Evolutionary conservation across 2,329 filamentous ascomycete species (phyloP).

Genomic region (Sclerotinia nivalis): DNA sequence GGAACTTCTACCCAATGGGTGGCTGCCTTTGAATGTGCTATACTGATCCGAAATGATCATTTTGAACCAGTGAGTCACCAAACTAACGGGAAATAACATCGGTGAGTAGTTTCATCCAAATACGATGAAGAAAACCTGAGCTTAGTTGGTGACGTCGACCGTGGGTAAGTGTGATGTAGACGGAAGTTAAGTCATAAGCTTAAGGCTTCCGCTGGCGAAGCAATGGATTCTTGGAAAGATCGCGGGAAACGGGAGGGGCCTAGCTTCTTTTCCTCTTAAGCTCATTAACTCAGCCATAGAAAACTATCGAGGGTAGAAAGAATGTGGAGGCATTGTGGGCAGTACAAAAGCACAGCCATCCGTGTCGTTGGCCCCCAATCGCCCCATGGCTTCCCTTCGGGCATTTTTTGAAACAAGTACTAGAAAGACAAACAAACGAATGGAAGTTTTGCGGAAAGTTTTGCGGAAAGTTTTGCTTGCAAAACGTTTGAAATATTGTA

Average conservation of each 20-base stretch:
- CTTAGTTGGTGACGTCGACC: constrained; percentile 8
- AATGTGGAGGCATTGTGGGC: constrained; percentile 9
- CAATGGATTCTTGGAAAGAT: not conserved
- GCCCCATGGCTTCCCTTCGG: not conserved
- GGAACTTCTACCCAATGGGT: constrained; percentile 7
- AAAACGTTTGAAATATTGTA: not conserved
- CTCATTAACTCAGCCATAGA: not conserved
- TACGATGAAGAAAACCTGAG: not conserved
- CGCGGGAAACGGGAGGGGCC: not conserved
- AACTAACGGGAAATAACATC: constrained; percentile 11
- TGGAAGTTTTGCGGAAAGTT: not conserved
- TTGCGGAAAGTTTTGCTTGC: not conserved
- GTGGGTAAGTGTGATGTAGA: not conserved
- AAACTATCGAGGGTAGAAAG: not conserved
- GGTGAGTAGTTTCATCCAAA: constrained; percentile 7
- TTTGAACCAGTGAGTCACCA: constrained; percentile 5
- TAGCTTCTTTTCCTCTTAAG: not conserved
- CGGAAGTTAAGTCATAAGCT: not conserved
- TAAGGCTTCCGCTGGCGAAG: not conserved
- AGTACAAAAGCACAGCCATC: constrained; percentile 11
- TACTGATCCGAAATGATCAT: not conserved
- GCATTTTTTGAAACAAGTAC: constrained; percentile 12
- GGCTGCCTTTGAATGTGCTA: constrained; percentile 1
- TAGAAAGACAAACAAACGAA: constrained; percentile 10
- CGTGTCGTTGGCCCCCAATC: not conserved